Base-by-base conservation (phyloP, 1,284 basidiomycete species). In the Tylopilus sp. region DNA sequence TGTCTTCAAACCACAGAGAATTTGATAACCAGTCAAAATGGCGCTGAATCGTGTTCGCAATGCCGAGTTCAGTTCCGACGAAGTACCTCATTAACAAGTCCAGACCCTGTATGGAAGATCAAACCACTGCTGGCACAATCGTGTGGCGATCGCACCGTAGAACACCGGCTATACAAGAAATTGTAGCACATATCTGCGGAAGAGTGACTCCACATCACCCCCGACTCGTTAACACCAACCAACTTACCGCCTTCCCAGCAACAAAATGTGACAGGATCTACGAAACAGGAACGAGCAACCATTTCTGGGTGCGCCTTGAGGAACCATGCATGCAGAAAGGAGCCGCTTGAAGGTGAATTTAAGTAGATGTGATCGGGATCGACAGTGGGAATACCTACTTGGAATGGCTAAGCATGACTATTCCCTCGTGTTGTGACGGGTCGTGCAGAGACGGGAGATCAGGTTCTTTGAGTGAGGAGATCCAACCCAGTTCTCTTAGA, bases 21-120 rank as follows among this genome's bases (percentile, higher is more conserved):
- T 96, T 96, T n/a, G 86, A 81, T 28, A 82, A 76, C 92, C 90
- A 94, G 60, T 87, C 84, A 63, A 92, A 92, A 63, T 89, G 80
- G 15, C 91, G 78, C 60, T 88, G 86, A 41, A 96, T 76, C 53
- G 90, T 81, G 66, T 93, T 88, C 12, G 89, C 88, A 46, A 91
- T 83, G 13, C 92, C 93, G 5, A 94, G 71, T 66, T 96, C 93
- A 21, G 82, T 81, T 26, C 85, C 84, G 49, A 94, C 84, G 59
- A 94, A 94, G 67, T 92, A 96, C 43, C 84, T 82, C 74, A 93
- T 83, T 40, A 94, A 58, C 15, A 92, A 73, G 54, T 94, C 86
- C 37, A 91, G 67, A 5, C 82, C 84, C 85, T 90, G 56, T 19
- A 48, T 39, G 46, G 46, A 47, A 33, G 48, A 45, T 61, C 45